Conservation (phyloP, 805 yeast species). For the Saturnispora kantuleensis region DNA sequence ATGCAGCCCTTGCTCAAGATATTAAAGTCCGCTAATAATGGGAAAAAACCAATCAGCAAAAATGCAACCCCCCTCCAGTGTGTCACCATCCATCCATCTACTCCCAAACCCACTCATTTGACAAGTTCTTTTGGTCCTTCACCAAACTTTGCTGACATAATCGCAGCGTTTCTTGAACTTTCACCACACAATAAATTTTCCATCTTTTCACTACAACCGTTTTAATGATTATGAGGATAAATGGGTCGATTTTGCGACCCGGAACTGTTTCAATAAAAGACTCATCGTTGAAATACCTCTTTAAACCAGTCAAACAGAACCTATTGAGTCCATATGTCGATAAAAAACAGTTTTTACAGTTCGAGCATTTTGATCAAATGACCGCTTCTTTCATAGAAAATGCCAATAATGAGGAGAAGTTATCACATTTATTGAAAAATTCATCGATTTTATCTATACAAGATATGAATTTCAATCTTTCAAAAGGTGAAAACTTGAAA, state of each 20-base stretch:
- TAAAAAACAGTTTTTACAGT: not conserved
- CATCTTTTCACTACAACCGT: too few species aligned
- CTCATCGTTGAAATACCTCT: not conserved
- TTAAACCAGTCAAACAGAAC: not conserved
- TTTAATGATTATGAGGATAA: not conserved
- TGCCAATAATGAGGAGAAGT: not conserved
- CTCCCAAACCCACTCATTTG: too few species aligned
- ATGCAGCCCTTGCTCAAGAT: too few species aligned
- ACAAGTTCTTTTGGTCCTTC: too few species aligned
- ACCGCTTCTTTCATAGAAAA: not conserved
- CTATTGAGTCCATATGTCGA: not conserved
- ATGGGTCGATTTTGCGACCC: not conserved
- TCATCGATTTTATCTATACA: not conserved
- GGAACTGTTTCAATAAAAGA: not conserved
- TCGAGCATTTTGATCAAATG: not conserved
- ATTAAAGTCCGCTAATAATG: too few species aligned
- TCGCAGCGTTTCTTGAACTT: too few species aligned
- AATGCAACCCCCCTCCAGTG: too few species aligned
- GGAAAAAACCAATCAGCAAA: too few species aligned
- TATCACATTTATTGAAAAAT: not conserved
- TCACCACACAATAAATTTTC: too few species aligned
- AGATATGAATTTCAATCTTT: slow-evolving; percentile 4
- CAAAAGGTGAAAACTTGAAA: slow-evolving; percentile 2
- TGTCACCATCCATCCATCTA: too few species aligned
- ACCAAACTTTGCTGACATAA: too few species aligned